Conservation (phyloP, 192 early-diverging fungal genomes). For the Backusella sp. region DNA sequence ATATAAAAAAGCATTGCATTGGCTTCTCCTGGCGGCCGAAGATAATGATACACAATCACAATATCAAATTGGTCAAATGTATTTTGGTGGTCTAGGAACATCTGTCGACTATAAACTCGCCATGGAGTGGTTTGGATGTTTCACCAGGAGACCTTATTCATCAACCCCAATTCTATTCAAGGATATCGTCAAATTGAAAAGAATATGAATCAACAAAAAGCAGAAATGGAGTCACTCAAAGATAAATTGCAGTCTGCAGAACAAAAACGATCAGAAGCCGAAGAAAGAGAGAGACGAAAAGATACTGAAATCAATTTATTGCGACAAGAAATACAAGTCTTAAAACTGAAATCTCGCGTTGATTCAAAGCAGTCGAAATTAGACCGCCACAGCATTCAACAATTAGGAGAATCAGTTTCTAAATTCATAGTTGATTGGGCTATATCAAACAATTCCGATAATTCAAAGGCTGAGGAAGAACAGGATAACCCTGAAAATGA, state of each 20-base stretch:
- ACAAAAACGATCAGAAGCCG: background rate
- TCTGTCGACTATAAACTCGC: background rate
- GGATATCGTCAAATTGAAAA: background rate
- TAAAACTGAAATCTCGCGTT: background rate
- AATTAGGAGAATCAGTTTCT: too few species aligned
- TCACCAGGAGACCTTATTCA: background rate
- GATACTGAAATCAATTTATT: background rate
- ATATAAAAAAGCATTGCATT: background rate
- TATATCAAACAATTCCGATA: background rate
- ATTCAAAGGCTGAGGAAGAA: background rate
- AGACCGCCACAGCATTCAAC: too few species aligned
- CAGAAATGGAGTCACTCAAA: background rate
- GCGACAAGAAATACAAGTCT: background rate
- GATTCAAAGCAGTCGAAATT: background rate
- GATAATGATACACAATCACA: background rate
- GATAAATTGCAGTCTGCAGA: background rate
- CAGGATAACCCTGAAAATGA: background rate
- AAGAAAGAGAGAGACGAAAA: background rate
- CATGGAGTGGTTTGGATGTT: background rate
- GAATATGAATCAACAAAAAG: background rate
- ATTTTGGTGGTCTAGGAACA: background rate
- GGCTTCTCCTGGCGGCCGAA: background rate
- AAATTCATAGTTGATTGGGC: too few species aligned
- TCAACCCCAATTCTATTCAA: background rate
- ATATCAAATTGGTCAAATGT: background rate